Evolutionary conservation across 2,329 filamentous ascomycete genomes (phyloP).

Genomic region (Aspergillus sp.): DNA sequence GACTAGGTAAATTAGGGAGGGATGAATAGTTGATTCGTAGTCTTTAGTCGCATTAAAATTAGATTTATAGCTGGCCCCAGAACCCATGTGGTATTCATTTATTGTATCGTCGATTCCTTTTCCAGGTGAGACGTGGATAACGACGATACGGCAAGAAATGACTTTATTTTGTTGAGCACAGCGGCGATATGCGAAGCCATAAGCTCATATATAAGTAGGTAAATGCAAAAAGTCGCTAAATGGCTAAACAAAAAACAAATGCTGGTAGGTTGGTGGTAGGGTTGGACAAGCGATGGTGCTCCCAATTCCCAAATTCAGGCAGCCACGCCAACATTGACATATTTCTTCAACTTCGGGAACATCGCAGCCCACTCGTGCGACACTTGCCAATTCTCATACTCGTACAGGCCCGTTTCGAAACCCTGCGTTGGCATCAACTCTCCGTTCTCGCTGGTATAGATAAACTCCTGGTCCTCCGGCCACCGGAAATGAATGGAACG

Average conservation of each 20-base stretch:
- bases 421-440: slow-evolving; percentile 9
- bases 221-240: not conserved
- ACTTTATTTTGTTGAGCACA: not conserved
- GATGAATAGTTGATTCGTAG: too few species aligned
- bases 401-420: slow-evolving; percentile 7
- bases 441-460: slow-evolving; percentile 8
- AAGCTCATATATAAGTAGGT: not conserved
- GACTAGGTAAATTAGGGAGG: too few species aligned
- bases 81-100: too few species aligned
- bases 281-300: not conserved
- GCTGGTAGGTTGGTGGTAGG: not conserved
- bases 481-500: slow-evolving; percentile 10
- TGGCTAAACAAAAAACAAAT: not conserved
- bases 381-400: slow-evolving; percentile 11
- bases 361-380: slow-evolving; percentile 7
- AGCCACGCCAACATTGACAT: slow-evolving; percentile 6
- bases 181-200: too few species aligned
- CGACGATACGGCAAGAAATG: not conserved
- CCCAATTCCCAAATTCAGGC: not conserved
- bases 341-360: slow-evolving; percentile 8
- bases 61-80: too few species aligned
- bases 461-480: slow-evolving; percentile 12
- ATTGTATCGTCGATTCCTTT: too few species aligned
- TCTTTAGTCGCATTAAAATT: too few species aligned
- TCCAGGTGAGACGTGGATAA: too few species aligned